These are phyloP conservation scores for Elaphomyces granulatus DNA, from an alignment of 495 filamentous ascomycete genomes.

Conservation along the genomic window DNA sequence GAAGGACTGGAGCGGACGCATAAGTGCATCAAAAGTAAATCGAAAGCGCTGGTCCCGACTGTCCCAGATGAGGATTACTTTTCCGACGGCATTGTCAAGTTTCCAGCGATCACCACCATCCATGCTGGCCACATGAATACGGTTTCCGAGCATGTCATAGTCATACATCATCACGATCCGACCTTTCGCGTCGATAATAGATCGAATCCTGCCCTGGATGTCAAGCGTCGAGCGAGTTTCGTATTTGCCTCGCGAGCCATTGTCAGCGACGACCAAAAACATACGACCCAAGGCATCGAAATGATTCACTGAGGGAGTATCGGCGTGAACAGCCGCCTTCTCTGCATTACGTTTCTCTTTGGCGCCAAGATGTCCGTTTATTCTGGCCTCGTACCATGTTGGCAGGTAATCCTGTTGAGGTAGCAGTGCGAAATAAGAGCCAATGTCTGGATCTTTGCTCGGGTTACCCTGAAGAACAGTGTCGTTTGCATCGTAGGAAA, in stretches of 20 bases:
- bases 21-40: background rate
- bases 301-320: slow-evolving; percentile 11
- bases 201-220: slow-evolving; percentile 12
- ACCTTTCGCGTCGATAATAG: slow-evolving; percentile 11
- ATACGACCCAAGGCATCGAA: slow-evolving; percentile 10
- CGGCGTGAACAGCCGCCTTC: slow-evolving; percentile 9
- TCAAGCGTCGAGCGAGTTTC: slow-evolving; percentile 4
- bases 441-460: background rate
- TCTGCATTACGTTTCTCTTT: slow-evolving; percentile 4
- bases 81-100: background rate
- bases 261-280: slow-evolving; percentile 5
- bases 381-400: background rate
- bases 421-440: background rate
- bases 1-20: background rate
- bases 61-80: background rate
- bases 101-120: background rate
- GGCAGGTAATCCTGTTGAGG: background rate
- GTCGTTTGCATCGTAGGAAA: slow-evolving; percentile 12
- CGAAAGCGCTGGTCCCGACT: background rate
- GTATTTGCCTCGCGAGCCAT: slow-evolving; percentile 1
- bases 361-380: too few species aligned
- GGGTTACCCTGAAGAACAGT: slow-evolving; percentile 4
- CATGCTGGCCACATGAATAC: background rate
- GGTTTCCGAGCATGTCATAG: background rate
- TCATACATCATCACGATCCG: slow-evolving; percentile 4